Evolutionary conservation across 495 filamentous ascomycete genomes (phyloP), one percentile per base, ranked within the genome.

Genomic region (Aspergillus incahuasiensis): DNA sequence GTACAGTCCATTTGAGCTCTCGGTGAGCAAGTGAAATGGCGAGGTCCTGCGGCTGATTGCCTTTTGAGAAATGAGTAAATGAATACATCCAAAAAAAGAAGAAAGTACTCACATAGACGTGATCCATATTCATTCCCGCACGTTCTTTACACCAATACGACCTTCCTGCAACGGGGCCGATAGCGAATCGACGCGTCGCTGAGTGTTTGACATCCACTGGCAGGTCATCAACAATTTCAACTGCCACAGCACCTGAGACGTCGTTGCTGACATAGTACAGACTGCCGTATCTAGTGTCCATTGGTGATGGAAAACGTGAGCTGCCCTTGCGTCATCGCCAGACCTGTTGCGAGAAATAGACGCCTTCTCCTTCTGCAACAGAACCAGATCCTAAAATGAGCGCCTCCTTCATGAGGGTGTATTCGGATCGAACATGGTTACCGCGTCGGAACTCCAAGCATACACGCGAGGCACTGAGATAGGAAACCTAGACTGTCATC

Each of bases 61-160:
- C 66, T 68, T 52, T 50, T 48, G 24, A 35, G 46, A 48, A 38
- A 39, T 40, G 15, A 60, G 50, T 28, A 35, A 5, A 35, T 9
- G 12, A 11, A 30, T 9, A 30, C 28, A 30, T 9, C 28, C 12
- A 46, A 20, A 40, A 25, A 19, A 46, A 25, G 39, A n/a, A n/a
- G n/a, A n/a, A n/a, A n/a, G 44, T 40, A 60, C 53, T 0, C 55
- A 72, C 69, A 72, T 28, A 69, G 69, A 16, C 72, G 8, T 66
- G 66, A 56, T 68, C 54, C 19, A 65, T 50, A 24, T 58, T 53
- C 57, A 68, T 63, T 5, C 12, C 41, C 11, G 43, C 54, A 13
- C 63, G 58, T 59, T 66, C 61, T 53, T 65, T 68, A 48, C 46
- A 56, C 69, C 68, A 71, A 52, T 65, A 68, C 0, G 32, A 44